These are phyloP conservation scores for Calonectria naviculata DNA, from an alignment of 2,329 filamentous ascomycete species.

Conservation along the genomic window DNA sequence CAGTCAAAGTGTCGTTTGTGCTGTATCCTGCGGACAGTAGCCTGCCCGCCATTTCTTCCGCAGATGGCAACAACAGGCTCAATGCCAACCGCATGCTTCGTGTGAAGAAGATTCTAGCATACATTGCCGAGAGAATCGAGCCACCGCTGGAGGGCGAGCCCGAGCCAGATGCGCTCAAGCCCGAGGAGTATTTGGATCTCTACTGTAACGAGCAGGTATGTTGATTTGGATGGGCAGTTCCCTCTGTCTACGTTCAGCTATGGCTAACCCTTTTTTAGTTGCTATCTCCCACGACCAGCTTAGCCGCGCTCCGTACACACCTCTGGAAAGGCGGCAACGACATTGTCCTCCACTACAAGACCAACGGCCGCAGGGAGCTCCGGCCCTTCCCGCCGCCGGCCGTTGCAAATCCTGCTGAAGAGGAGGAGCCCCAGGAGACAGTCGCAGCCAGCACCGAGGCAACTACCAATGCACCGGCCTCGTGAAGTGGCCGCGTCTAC, in stretches of 20 bases:
- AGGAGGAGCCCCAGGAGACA: constrained; percentile 32
- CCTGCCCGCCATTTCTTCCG: constrained; percentile 78
- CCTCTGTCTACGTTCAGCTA: background rate
- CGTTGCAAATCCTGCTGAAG: constrained; percentile 30
- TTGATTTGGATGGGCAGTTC: background rate
- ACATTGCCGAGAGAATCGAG: constrained; percentile 93
- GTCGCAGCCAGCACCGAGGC: constrained; percentile 27
- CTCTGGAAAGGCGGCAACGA: constrained; percentile 97
- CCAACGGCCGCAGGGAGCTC: constrained; percentile 84
- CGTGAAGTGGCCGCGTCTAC: background rate
- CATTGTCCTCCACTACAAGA: constrained; percentile 89
- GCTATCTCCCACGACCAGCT: constrained; percentile 85
- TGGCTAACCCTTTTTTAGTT: constrained; percentile 54
- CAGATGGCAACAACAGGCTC: constrained; percentile 87
- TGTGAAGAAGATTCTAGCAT: constrained; percentile 92
- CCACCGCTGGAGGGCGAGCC: constrained; percentile 66
- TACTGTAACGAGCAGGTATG: constrained; percentile 93
- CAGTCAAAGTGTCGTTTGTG: constrained; percentile 95
- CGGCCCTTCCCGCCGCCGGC: constrained; percentile 45
- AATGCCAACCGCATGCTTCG: constrained; percentile 98
- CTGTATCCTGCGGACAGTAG: constrained; percentile 78
- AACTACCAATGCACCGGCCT: constrained; percentile 22
- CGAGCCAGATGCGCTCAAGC: constrained; percentile 71
- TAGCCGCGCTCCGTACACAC: constrained; percentile 92
- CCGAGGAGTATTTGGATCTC: constrained; percentile 94